Evolutionary conservation across 805 yeast species (phyloP).

Genomic region (Candida ficus): DNA sequence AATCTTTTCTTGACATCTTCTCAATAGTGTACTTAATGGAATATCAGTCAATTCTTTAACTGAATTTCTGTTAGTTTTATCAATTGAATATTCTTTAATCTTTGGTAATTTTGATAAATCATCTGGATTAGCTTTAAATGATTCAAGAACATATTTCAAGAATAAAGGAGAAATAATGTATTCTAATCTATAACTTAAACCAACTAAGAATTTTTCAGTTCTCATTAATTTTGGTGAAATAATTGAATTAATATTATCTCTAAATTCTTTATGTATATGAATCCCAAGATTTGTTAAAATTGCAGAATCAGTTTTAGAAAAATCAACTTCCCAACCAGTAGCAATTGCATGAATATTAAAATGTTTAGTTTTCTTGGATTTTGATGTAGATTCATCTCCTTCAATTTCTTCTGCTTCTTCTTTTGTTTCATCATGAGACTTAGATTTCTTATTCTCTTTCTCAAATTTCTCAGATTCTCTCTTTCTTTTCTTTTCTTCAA

Average conservation of each 20-base stretch:
- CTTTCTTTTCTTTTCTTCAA: constrained; percentile 26
- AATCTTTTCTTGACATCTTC: constrained; percentile 10
- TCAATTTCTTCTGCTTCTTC: constrained; percentile 13
- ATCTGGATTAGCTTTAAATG: constrained; percentile 14
- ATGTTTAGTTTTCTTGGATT: background rate
- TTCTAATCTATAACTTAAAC: constrained; percentile 50
- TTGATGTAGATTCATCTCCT: background rate
- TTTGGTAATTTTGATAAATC: constrained; percentile 21
- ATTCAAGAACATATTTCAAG: constrained; percentile 40
- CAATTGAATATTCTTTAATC: constrained; percentile 27
- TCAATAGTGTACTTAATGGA: constrained; percentile 20
- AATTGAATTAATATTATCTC: constrained; percentile 38
- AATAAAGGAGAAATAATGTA: constrained; percentile 53
- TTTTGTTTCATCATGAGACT: too few species aligned
- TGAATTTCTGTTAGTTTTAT: constrained; percentile 28
- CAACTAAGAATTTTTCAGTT: constrained; percentile 80
- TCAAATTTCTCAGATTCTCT: constrained; percentile 24
- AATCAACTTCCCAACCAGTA: constrained; percentile 59
- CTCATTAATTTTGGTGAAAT: constrained; percentile 80
- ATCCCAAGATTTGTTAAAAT: constrained; percentile 54
- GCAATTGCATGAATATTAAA: constrained; percentile 43
- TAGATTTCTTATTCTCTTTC: constrained; percentile 15
- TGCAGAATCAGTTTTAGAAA: constrained; percentile 38
- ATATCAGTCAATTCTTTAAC: constrained; percentile 27
- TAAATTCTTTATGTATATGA: constrained; percentile 31